Conservation (phyloP, 169 alveolate species). For the Fabrea salina region DNA sequence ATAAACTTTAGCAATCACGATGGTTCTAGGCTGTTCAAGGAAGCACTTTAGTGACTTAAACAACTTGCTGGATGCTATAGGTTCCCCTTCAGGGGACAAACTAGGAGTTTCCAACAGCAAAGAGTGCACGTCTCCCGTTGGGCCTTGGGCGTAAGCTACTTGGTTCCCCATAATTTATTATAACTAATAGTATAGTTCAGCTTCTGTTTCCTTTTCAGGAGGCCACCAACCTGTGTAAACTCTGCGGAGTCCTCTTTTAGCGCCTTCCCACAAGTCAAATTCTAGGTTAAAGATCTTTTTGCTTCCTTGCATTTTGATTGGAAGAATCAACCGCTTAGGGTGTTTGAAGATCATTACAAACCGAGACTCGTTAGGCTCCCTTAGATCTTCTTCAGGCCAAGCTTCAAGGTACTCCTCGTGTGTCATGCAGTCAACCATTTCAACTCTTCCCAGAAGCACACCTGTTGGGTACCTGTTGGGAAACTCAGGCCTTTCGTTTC, state of each 20-base stretch:
- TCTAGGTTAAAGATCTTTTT: constrained; percentile 55
- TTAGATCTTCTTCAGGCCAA: constrained; percentile 37
- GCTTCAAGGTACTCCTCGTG: constrained; percentile 47
- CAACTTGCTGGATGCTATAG: not conserved
- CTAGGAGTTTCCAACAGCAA: not conserved
- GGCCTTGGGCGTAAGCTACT: not conserved
- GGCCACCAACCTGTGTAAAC: constrained; percentile 54
- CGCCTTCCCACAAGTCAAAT: constrained; percentile 45
- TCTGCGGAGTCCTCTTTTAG: constrained; percentile 39
- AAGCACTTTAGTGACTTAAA: not conserved
- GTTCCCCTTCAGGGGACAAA: not conserved
- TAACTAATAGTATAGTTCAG: constrained; percentile 8
- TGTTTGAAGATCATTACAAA: constrained; percentile 53
- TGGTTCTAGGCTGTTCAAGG: not conserved
- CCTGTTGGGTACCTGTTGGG: constrained; percentile 70
- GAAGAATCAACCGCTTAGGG: constrained; percentile 53
- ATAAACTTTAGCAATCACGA: not conserved
- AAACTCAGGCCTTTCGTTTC: constrained; percentile 48
- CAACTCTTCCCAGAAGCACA: constrained; percentile 63
- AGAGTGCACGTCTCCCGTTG: not conserved
- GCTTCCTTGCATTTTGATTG: constrained; percentile 60
- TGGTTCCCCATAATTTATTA: not conserved
- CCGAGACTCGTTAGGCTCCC: constrained; percentile 49
- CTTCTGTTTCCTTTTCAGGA: constrained; percentile 32
- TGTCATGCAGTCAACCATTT: constrained; percentile 51